A percentile compares a stretch with the other conserved stretches of the same genome.
These are phyloP conservation scores for Macrophomina pseudophaseolina DNA, from an alignment of 2,329 filamentous ascomycete genomes.

Conservation along the genomic window DNA sequence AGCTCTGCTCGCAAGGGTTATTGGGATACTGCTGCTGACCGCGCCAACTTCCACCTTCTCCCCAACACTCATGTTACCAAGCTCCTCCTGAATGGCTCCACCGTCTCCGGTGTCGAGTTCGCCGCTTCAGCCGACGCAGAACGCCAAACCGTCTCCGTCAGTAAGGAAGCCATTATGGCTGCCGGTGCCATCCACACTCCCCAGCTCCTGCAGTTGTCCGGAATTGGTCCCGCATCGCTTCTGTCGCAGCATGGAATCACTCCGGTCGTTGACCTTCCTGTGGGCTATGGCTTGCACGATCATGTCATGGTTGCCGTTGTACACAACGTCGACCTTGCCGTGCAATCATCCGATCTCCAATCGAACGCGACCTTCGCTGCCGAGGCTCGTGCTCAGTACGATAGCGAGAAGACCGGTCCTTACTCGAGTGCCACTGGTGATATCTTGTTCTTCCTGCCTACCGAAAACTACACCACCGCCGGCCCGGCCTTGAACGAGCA, in stretches of 20 bases:
- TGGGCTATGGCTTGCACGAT: conserved; percentile 28
- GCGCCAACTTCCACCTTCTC: conserved; percentile 34
- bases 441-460: conserved; percentile 24
- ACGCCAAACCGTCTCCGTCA: conserved; percentile 30
- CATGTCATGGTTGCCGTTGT: conserved; percentile 22
- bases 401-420: conserved; percentile 11
- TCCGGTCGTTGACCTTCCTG: conserved; percentile 34
- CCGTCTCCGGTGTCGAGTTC: conserved; percentile 8
- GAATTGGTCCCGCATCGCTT: conserved; percentile 35
- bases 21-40: conserved; percentile 28
- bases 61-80: conserved; percentile 22
- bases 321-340: conserved; percentile 13
- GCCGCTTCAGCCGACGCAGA: conserved; percentile 5
- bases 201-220: conserved; percentile 37
- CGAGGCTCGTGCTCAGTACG: conserved; percentile 13
- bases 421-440: conserved; percentile 12
- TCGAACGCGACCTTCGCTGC: conserved; percentile 15
- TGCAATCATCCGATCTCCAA: conserved; percentile 7
- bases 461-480: conserved; percentile 14
- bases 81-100: conserved; percentile 1
- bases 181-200: conserved; percentile 37
- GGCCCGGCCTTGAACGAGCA: conserved; percentile 5
- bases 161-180: conserved; percentile 34
- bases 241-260: conserved; percentile 32
- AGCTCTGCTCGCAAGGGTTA: conserved; percentile 27